Conservation (phyloP, 768 basidiomycete species). For the Rhizopogon vinicolor region DNA sequence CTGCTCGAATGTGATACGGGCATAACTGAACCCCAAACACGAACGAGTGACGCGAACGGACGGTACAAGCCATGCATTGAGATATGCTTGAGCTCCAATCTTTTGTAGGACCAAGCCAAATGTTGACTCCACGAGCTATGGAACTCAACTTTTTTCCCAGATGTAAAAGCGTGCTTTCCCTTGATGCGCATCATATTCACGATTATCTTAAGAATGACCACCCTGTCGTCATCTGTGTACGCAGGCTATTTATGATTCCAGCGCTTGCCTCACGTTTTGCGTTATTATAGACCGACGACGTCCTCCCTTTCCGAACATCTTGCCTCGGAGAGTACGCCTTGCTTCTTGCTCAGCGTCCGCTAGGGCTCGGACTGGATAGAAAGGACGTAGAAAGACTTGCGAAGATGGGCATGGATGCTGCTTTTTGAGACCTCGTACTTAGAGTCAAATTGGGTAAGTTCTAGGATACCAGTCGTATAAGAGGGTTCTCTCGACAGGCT, state of each 20-base stretch:
- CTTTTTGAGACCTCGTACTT: background rate
- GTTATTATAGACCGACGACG: slow-evolving; percentile 70
- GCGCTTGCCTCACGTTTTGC: background rate
- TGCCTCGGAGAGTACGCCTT: slow-evolving; percentile 77
- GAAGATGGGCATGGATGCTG: slow-evolving; percentile 50
- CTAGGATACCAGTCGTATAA: no score
- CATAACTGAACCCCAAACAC: background rate
- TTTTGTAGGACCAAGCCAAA: slow-evolving; percentile 44
- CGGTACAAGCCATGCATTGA: slow-evolving; percentile 60
- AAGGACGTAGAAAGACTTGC: slow-evolving; percentile 53
- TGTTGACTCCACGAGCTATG: background rate
- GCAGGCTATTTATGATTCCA: background rate
- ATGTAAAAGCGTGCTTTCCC: slow-evolving; percentile 59
- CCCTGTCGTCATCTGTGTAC: slow-evolving; percentile 74
- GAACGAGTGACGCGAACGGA: background rate
- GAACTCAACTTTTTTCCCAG: slow-evolving; percentile 26
- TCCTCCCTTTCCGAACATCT: slow-evolving; percentile 71
- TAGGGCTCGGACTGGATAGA: slow-evolving; percentile 65
- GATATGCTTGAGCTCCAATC: slow-evolving; percentile 78
- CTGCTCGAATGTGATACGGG: background rate
- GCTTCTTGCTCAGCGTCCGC: slow-evolving; percentile 64
- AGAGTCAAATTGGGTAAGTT: no score
- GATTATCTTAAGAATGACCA: slow-evolving; percentile 61
- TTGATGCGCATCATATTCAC: slow-evolving; percentile 71
- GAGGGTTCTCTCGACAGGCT: no score